These are phyloP conservation scores for Macrolepiota dolichaula DNA, from an alignment of 768 basidiomycete genomes.

Conservation along the genomic window DNA sequence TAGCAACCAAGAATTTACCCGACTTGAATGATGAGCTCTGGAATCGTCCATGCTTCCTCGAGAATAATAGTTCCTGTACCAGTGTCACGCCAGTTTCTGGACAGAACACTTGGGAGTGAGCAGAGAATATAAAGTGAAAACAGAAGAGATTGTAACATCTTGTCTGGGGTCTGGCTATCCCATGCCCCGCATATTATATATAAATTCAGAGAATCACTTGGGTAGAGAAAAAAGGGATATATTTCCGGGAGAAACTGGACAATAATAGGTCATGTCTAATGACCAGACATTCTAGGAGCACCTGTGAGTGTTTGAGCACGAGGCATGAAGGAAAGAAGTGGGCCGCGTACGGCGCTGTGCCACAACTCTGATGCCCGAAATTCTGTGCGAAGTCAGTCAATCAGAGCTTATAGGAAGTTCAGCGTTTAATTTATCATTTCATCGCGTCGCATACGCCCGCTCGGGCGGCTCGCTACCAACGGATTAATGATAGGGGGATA, in stretches of 20 bases:
- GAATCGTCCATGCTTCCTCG: constrained; percentile 38
- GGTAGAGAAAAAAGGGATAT: background rate
- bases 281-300: background rate
- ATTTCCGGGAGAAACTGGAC: background rate
- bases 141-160: constrained; percentile 2
- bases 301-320: background rate
- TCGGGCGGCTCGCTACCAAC: no score
- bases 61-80: constrained; percentile 35
- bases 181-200: background rate
- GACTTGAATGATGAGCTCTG: constrained; percentile 25
- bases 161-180: background rate
- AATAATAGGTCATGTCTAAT: background rate
- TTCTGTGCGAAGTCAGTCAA: no score
- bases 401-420: background rate
- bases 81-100: constrained; percentile 26
- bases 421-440: background rate
- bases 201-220: background rate
- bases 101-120: background rate
- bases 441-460: no score
- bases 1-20: constrained; percentile 17
- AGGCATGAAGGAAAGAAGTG: background rate
- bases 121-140: background rate
- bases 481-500: no score
- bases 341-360: background rate
- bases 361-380: no score